A percentile compares a stretch with the other conserved stretches of the same genome.
Conservation (phyloP, 2,329 filamentous ascomycete species). For the Beauveria sp. region DNA sequence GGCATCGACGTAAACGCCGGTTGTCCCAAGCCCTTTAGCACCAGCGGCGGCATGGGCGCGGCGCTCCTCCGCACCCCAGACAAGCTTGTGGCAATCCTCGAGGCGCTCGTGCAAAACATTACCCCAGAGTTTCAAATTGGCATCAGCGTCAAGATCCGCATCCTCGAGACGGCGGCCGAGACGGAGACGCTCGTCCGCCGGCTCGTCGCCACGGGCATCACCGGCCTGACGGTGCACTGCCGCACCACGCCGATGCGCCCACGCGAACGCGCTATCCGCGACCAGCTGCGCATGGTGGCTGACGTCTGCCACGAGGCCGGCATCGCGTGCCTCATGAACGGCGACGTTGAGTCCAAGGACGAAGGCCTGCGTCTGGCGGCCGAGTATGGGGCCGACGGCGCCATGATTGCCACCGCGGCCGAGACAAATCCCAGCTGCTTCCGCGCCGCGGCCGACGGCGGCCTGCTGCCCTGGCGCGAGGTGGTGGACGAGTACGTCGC, state of each 20-base stretch:
- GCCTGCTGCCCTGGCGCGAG: conserved; percentile 65
- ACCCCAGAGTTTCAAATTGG: conserved; percentile 74
- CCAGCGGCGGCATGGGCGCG: conserved; percentile 89
- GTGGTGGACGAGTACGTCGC: conserved; percentile 71
- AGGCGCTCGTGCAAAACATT: conserved; percentile 72
- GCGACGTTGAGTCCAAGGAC: conserved; percentile 72
- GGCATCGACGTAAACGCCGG: conserved; percentile 97
- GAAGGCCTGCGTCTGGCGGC: conserved; percentile 63
- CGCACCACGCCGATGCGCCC: conserved; percentile 94
- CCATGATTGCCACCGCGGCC: conserved; percentile 93
- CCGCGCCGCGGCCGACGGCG: conserved; percentile 59
- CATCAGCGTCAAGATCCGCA: conserved; percentile 92
- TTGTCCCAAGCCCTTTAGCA: conserved; percentile 97
- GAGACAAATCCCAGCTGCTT: conserved; percentile 91
- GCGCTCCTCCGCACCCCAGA: conserved; percentile 82
- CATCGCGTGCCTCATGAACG: conserved; percentile 92
- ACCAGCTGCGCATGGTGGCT: conserved; percentile 77
- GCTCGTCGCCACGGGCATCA: conserved; percentile 83
- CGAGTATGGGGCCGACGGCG: conserved; percentile 83
- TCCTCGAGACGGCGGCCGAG: conserved; percentile 67
- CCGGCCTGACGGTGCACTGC: conserved; percentile 87
- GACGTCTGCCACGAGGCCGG: conserved; percentile 74
- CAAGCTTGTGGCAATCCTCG: conserved; percentile 72
- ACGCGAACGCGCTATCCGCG: conserved; percentile 76
- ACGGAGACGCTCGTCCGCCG: conserved; percentile 71